phyloP scores from a whole-genome alignment of 768 basidiomycete species.

The Mycena epipterygia region DNA sequence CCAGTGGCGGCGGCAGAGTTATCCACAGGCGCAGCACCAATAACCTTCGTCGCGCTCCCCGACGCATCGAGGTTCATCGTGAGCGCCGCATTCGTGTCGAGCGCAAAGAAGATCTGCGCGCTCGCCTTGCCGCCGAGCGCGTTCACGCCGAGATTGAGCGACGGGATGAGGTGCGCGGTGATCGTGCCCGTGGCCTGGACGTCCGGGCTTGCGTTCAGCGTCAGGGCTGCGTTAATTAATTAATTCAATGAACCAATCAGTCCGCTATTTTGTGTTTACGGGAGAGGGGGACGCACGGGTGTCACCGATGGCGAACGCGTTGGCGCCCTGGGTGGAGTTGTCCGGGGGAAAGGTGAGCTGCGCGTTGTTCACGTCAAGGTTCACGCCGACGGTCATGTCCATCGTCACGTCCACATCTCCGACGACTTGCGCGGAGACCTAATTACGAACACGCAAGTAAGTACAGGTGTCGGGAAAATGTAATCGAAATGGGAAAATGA shows the following conservation, averaged over 20 bases:
- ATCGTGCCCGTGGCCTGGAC: constrained; percentile 43
- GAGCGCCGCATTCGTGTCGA: constrained; percentile 43
- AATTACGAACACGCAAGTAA: background rate
- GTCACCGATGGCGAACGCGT: constrained; percentile 31
- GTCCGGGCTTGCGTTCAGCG: constrained; percentile 42
- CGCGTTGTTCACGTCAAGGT: constrained; percentile 25
- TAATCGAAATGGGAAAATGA: too few species aligned
- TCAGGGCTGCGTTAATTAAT: constrained; percentile 40
- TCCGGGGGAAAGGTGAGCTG: constrained; percentile 29
- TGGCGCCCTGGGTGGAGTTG: background rate
- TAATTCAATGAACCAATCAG: too few species aligned
- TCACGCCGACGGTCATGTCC: constrained; percentile 30
- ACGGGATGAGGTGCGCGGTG: constrained; percentile 49
- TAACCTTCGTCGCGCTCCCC: constrained; percentile 6
- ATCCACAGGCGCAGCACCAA: background rate
- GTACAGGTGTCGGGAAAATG: too few species aligned
- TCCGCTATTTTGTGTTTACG: too few species aligned
- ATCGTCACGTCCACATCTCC: constrained; percentile 27
- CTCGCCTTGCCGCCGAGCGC: constrained; percentile 33
- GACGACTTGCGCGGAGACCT: constrained; percentile 13
- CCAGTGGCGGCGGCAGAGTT: background rate
- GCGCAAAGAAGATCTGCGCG: constrained; percentile 31
- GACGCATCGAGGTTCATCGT: constrained; percentile 38
- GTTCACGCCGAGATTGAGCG: constrained; percentile 44
- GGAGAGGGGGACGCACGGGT: constrained; percentile 14